A percentile compares a stretch with the other conserved stretches of the same genome.
phyloP scores from a whole-genome alignment of 352 stramenopile species.

The Globisporangium paddicum region DNA sequence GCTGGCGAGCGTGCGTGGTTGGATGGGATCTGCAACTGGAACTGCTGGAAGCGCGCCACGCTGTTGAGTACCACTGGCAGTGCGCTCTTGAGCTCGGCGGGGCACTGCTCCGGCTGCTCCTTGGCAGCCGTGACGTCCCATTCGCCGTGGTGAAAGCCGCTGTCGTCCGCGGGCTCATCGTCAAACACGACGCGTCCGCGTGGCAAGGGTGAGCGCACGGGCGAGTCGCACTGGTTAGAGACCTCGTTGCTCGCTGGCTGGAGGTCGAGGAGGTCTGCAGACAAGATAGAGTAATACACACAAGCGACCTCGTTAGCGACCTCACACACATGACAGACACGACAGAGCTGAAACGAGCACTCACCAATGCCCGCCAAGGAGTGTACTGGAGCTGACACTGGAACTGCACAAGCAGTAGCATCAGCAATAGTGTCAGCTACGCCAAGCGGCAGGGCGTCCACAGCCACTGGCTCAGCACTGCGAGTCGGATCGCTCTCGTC shows the following conservation, averaged over 20 bases:
- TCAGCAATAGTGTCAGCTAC: neutral
- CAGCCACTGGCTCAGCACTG: neutral
- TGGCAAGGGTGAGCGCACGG: neutral
- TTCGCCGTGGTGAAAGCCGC: constrained; percentile 5
- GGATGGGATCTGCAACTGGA: constrained; percentile 50
- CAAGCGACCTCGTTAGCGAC: neutral
- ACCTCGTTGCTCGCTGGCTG: constrained; percentile 14
- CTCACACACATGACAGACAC: neutral
- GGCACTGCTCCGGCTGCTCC: constrained; percentile 16
- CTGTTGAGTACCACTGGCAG: constrained; percentile 17
- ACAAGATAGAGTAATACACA: neutral
- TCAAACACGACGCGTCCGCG: neutral
- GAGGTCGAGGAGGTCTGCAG: constrained; percentile 21
- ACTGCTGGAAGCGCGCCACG: constrained; percentile 33
- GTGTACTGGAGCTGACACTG: neutral
- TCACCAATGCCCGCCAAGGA: constrained; percentile 3
- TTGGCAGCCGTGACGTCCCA: constrained; percentile 12
- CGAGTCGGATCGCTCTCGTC: constrained; percentile 5
- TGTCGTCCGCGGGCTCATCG: neutral
- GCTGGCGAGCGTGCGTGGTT: constrained; percentile 24
- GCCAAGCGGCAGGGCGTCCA: neutral
- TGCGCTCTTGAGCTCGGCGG: constrained; percentile 4
- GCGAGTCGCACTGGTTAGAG: constrained; percentile 57
- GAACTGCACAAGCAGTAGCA: neutral
- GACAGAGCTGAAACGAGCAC: neutral